Conservation (phyloP, 208 protist species). For the Phytomonas sp. region DNA sequence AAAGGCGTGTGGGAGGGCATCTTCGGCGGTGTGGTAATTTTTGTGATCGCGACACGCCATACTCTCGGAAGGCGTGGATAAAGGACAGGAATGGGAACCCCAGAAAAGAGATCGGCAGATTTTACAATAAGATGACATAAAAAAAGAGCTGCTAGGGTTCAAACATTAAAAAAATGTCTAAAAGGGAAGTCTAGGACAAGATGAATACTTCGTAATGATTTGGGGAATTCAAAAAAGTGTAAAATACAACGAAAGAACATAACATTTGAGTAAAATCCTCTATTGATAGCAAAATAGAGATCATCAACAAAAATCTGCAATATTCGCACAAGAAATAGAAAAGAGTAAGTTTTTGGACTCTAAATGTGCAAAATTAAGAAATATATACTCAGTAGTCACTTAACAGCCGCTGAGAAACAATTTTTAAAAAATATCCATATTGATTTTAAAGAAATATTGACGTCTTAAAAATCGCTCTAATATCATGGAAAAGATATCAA, state of each 20-base stretch:
- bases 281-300: neutral
- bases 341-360: neutral
- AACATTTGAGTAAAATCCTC: neutral
- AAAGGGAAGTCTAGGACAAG: neutral
- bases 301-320: neutral
- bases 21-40: neutral
- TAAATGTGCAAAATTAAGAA: neutral
- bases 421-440: neutral
- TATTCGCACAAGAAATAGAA: neutral
- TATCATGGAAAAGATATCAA: constrained; percentile 9
- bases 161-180: constrained; percentile 10
- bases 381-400: neutral
- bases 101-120: constrained; percentile 49
- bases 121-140: constrained; percentile 78
- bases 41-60: neutral
- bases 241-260: neutral
- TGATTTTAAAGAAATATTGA: constrained; percentile 1
- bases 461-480: neutral
- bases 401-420: neutral
- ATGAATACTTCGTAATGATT: neutral
- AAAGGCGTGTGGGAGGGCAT: neutral
- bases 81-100: constrained; percentile 17
- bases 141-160: neutral
- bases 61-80: neutral
- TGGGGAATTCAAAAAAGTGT: neutral